These are phyloP conservation scores for Triangularia setosa DNA, from an alignment of 2,329 filamentous ascomycete species.

Conservation along the genomic window DNA sequence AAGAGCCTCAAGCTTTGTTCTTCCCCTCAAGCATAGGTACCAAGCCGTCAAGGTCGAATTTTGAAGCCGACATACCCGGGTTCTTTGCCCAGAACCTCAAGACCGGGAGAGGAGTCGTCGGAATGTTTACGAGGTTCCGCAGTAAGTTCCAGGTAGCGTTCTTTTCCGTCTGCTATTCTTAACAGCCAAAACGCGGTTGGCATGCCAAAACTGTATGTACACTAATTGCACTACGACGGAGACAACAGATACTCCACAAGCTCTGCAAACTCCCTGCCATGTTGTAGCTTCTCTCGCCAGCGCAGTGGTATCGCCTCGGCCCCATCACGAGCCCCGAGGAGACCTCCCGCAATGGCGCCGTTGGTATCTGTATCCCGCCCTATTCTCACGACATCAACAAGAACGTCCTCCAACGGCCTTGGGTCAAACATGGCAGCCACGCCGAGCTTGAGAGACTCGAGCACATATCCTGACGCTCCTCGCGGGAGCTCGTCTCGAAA, in stretches of 20 bases:
- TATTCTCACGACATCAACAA: slow-evolving; percentile 44
- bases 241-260: slow-evolving; percentile 16
- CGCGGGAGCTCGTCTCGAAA: slow-evolving; percentile 31
- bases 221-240: not conserved
- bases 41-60: not conserved
- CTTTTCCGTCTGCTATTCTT: not conserved
- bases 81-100: not conserved
- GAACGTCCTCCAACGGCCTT: slow-evolving; percentile 38
- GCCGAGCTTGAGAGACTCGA: slow-evolving; percentile 39
- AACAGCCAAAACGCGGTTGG: not conserved
- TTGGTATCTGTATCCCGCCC: slow-evolving; percentile 47
- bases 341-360: slow-evolving; percentile 42
- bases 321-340: slow-evolving; percentile 44
- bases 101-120: not conserved
- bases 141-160: not conserved
- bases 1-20: not conserved
- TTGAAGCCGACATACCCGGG: not conserved
- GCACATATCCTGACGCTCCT: slow-evolving; percentile 38
- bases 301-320: slow-evolving; percentile 37
- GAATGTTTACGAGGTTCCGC: too few species aligned
- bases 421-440: slow-evolving; percentile 41
- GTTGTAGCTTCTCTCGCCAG: slow-evolving; percentile 40
- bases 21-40: not conserved
- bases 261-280: slow-evolving; percentile 35
- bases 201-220: not conserved